Percentiles rank a stretch among this genome's conserved stretches.
These are phyloP conservation scores for Ustilago curta DNA, from an alignment of 1,284 basidiomycete genomes.

Conservation along the genomic window DNA sequence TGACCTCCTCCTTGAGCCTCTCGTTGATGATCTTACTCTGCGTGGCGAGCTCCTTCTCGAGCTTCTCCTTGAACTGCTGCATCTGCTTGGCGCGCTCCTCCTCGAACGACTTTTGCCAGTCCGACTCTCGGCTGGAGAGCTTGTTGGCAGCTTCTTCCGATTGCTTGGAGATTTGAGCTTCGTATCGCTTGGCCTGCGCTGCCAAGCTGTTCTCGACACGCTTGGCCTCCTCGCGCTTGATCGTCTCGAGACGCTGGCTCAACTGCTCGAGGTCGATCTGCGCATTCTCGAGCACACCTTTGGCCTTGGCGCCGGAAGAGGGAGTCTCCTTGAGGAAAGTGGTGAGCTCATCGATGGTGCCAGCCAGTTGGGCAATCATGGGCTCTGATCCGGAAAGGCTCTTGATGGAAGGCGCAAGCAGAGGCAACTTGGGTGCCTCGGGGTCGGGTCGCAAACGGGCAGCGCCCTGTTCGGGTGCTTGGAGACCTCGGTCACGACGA, in stretches of 20 bases:
- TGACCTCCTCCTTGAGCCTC: conserved; percentile 89
- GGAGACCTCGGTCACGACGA: conserved; percentile 57
- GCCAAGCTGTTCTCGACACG: conserved; percentile 80
- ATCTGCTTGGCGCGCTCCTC: conserved; percentile 82
- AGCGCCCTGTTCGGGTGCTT: conserved; percentile 49
- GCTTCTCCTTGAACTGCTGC: conserved; percentile 84
- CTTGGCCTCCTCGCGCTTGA: conserved; percentile 82
- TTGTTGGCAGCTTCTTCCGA: conserved; percentile 87
- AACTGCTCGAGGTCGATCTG: conserved; percentile 86
- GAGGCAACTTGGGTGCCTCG: conserved; percentile 72
- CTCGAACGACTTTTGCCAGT: conserved; percentile 85
- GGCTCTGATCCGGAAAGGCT: conserved; percentile 83
- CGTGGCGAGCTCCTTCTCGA: conserved; percentile 85
- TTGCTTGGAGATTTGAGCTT: conserved; percentile 81
- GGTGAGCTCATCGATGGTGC: conserved; percentile 91
- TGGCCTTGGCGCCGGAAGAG: conserved; percentile 73
- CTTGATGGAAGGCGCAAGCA: conserved; percentile 83
- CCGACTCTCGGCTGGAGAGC: conserved; percentile 85
- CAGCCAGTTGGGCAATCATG: conserved; percentile 88
- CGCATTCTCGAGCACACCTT: conserved; percentile 73
- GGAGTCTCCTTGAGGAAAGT: conserved; percentile 76
- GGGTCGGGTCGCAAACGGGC: conserved; percentile 62
- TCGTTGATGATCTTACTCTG: conserved; percentile 91
- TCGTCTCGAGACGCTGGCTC: conserved; percentile 80
- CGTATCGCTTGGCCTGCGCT: conserved; percentile 78